Evolutionary conservation across 2,329 filamentous ascomycete species (phyloP).

Genomic region (Domatiomyces catenatus): DNA sequence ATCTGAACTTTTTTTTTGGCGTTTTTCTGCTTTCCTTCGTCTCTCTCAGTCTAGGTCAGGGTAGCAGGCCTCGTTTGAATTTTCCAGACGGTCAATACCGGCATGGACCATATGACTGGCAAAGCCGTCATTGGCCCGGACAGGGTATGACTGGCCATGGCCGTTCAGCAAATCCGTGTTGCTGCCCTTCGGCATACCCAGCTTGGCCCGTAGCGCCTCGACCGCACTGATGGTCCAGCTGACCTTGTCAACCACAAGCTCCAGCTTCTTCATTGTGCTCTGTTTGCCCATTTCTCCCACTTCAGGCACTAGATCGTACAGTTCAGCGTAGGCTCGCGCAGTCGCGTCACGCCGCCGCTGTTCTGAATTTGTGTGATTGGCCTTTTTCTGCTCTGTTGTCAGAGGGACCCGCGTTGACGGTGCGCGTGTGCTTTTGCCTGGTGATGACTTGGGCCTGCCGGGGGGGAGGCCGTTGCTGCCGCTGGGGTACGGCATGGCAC

Average conservation of each 20-base stretch:
- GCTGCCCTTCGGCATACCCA: neutral
- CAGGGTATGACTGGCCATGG: neutral
- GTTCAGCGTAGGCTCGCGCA: conserved; percentile 13
- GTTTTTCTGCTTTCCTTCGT: too few species aligned
- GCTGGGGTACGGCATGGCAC: neutral
- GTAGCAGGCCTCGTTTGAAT: neutral
- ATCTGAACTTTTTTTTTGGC: too few species aligned
- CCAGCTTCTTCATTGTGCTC: conserved; percentile 18
- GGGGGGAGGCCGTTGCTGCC: neutral
- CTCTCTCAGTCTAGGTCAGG: neutral
- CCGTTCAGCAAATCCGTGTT: neutral
- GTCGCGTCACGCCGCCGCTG: conserved; percentile 17
- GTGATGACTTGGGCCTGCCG: conserved; percentile 2
- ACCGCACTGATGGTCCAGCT: neutral
- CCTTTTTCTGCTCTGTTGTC: conserved; percentile 15
- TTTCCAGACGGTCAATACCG: neutral
- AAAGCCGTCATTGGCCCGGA: neutral
- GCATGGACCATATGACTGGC: neutral
- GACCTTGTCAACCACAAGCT: conserved; percentile 15
- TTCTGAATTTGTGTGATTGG: conserved; percentile 17
- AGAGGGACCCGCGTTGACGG: conserved; percentile 11
- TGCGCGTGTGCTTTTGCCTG: neutral
- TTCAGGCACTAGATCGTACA: conserved; percentile 17
- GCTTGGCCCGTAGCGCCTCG: neutral
- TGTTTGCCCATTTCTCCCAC: conserved; percentile 14